A percentile compares a stretch with the other conserved stretches of the same genome.
Evolutionary conservation across 495 filamentous ascomycete species (phyloP).

Genomic region (Podospora tetraspora): DNA sequence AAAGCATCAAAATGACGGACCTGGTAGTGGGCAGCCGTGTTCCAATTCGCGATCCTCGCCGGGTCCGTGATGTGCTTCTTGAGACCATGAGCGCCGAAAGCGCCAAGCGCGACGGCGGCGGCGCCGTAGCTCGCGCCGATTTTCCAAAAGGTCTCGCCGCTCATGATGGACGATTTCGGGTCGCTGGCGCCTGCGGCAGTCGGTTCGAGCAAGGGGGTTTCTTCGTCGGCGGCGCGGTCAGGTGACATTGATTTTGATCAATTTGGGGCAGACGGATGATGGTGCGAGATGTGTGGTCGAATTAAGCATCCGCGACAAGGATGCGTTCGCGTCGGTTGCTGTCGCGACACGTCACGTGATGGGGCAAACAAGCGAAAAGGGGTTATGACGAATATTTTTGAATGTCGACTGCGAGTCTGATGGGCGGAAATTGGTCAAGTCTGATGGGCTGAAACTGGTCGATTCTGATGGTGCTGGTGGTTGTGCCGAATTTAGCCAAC

Average conservation of each 20-base stretch:
- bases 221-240: slow-evolving; percentile 4
- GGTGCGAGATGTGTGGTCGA: background rate
- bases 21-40: slow-evolving; percentile 59
- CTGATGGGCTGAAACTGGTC: background rate
- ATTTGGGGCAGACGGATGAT: background rate
- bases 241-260: background rate
- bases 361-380: background rate
- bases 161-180: slow-evolving; percentile 12
- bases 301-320: background rate
- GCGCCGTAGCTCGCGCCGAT: slow-evolving; percentile 57
- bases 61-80: slow-evolving; percentile 53
- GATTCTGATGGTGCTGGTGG: too few species aligned
- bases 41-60: slow-evolving; percentile 47
- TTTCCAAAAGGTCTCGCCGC: slow-evolving; percentile 45
- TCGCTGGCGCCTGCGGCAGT: background rate
- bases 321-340: background rate
- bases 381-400: background rate
- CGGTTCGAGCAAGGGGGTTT: slow-evolving; percentile 8
- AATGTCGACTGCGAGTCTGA: background rate
- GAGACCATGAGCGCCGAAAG: slow-evolving; percentile 60
- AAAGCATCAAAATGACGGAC: slow-evolving; percentile 24
- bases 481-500: background rate
- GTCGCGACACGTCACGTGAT: background rate
- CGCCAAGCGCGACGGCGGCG: slow-evolving; percentile 52
- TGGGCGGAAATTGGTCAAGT: background rate